Base-by-base conservation (phyloP, 2,329 filamentous ascomycete species). In the Paecilomyces formosus region DNA sequence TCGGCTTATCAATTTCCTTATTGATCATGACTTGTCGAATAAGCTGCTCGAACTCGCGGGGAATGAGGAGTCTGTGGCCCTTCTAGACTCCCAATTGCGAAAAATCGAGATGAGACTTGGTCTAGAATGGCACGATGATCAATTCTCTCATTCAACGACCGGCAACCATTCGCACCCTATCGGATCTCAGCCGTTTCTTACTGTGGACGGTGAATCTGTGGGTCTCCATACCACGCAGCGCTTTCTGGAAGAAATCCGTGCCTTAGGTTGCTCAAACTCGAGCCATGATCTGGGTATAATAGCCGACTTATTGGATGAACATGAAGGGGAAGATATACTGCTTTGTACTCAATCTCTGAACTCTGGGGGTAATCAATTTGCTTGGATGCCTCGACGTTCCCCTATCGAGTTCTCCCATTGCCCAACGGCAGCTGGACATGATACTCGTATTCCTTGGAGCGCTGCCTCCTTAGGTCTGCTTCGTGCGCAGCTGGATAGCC, bases 351-450 rank as follows among this genome's bases (percentile, higher is more conserved):
- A 61, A 31, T 49, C 51, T 53, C 18, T 53, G 12, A 28, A 60
- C 49, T 57, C 21, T 18, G 21, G 55, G 21, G 31, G 50, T 8
- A 39, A 58, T 2, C 66, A 73, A 26, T 66, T 70, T 57, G 65
- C 68, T 15, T 76, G 73, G 73, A 60, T 66, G 9, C 69, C 69
- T 39, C 66, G 69, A 51, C 67, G 67, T 55, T 72, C 68, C n/a
- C 69, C 72, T 9, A 61, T 74, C 53, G 68, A 71, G 60, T 69
- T 71, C 52, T 58, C 63, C 12, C 57, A 62, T 35, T 65, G 55
- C 39, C 28, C 21, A 28, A 62, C 60, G 18, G 55, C 62, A 30
- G 53, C 30, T 13, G 28, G 53, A 22, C 57, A 57, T n/a, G 58
- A 68, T 56, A 57, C 28, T 7, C 55, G 58, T n/a, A 18, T 33